A percentile compares a stretch with the other conserved stretches of the same genome.
phyloP scores from a whole-genome alignment of 352 stramenopile species.

The Pythium folliculosum region DNA sequence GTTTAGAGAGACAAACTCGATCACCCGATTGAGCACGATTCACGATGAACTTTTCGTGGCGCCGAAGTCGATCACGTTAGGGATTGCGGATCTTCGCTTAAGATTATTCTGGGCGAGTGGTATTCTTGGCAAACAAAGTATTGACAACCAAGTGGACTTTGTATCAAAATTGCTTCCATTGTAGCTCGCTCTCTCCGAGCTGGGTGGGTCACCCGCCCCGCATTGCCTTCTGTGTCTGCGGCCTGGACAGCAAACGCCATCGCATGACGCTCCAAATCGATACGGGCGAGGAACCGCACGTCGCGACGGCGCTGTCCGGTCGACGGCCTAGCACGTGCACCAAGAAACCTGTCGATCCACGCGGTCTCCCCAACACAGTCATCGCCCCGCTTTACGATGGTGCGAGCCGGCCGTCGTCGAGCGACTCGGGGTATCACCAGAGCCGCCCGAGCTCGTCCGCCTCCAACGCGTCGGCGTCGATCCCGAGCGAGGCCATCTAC shows the following conservation, averaged over 20 bases:
- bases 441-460: conserved; percentile 13
- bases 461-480: conserved; percentile 3
- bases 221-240: background rate
- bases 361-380: background rate
- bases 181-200: background rate
- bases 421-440: background rate
- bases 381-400: conserved; percentile 8
- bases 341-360: background rate
- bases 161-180: background rate
- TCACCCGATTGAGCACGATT: background rate
- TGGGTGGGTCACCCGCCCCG: background rate
- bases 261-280: conserved; percentile 18
- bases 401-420: conserved; percentile 6
- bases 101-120: conserved; percentile 12
- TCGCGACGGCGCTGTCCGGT: background rate
- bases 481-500: conserved; percentile 74
- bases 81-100: background rate
- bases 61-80: background rate
- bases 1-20: conserved; percentile 1
- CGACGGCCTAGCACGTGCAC: conserved; percentile 11
- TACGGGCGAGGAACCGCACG: background rate
- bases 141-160: background rate
- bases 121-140: conserved; percentile 21
- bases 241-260: background rate
- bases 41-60: background rate